Base-by-base conservation (phyloP, 768 basidiomycete genomes). In the Hemileccinum rubropunctum region DNA sequence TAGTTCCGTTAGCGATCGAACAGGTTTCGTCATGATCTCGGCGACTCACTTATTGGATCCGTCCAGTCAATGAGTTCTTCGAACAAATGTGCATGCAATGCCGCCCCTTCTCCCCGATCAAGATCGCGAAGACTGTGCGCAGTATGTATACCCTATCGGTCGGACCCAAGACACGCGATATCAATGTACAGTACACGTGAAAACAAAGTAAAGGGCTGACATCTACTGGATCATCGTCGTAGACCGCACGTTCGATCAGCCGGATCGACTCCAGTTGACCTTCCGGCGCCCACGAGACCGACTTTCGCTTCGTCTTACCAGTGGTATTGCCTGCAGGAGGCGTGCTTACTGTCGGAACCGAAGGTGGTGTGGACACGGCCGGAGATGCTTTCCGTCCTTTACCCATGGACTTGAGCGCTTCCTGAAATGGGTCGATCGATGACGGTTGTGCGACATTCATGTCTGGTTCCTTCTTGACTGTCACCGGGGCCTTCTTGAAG, bases 61-160 rank as follows among this genome's bases (percentile, higher is more conserved):
- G 74, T 74, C 90, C 90, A 93, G 74, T 93, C 91, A 58, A 91
- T 74, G 50, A 82, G 77, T 73, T 92, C 91, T 72, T 92, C 91
- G 68, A 92, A 92, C 53, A 88, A 62, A 65, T 84, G 86, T 53
- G 82, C 81, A 64, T 92, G 90, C 60, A 93, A 66, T 45, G 91
- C 88, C 48, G 88, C 88, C 43, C 91, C 91, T 68, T 92, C 91
- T 66, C 82, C 86, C 66, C 88, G 81, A 72, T 93, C 91, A 75
- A 93, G 76, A 71, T 91, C 90, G 65, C 89, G 89, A 57, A 88
- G 68, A 73, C 76, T 87, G 71, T 88, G 85, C 57, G 75, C 60
- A 63, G 76, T 73, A 73, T 86, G 84, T 66, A 76, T 73, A 72
- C 84, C 87, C 90, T 93, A 79, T 71, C 63, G 65, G 69, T 65